Base-by-base conservation (phyloP, 148 eudicot species). In the Mesembryanthemum crystallinum region DNA sequence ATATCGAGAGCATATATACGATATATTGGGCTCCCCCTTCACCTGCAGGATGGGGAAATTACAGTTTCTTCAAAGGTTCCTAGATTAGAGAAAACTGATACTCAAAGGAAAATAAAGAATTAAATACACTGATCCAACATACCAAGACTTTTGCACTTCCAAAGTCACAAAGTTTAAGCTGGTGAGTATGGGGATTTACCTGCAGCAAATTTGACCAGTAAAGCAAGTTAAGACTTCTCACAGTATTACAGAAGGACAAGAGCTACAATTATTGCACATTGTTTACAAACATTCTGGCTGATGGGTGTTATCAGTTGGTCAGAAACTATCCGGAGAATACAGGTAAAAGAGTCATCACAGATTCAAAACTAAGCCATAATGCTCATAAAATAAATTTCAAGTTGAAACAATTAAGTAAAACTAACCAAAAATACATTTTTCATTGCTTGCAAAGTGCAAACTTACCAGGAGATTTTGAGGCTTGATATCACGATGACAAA, bases 91-190 rank as follows among this genome's bases (percentile, higher is more conserved):
- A 43, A 12, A 28, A 64, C 69, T 59, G 21, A 30, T n/a, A 39
- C 29, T 57, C 64, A 39, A 12, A 64, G 25, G 10, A 4, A 15
- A 43, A 15, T 18, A 30, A 37, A 39, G 49, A 69, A n/a, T 14
- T 2, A 35, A 32, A 70, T 17, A 42, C 10, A 64, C 0, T 37
- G 33, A 43, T 32, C 6, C 32, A 59, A 67, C 90, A 52, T 85
- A 93, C 98, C 98, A 93, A 82, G 59, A 93, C 90, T 89, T 93
- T 93, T 39, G 96, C 98, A 77, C 98, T 93, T 78, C 98, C 98
- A 80, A 93, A 93, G 77, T 93, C 98, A 25, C 98, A 93, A 27
- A 93, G 82, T 78, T 93, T 93, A 25, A 93, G 84, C 85, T 93
- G 98, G 85, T 93, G 98, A 37, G 98, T 89, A 75, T 91, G 98